These are phyloP conservation scores for Sphaceloma murrayae DNA, from an alignment of 2,329 filamentous ascomycete genomes.

Conservation along the genomic window DNA sequence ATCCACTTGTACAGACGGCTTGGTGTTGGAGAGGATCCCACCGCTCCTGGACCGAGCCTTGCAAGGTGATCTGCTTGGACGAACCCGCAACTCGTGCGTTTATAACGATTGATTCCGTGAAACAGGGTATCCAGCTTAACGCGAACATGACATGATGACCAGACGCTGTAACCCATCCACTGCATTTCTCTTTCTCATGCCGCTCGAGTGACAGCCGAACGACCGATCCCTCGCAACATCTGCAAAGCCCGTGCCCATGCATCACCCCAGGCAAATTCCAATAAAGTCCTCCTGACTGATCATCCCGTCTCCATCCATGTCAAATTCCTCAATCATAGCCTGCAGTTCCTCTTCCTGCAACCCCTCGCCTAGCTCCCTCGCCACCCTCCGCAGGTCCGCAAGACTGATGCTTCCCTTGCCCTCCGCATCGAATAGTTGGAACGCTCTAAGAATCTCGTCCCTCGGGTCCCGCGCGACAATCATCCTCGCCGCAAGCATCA, in stretches of 20 bases:
- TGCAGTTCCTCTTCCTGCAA: conserved; percentile 85
- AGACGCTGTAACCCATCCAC: neutral
- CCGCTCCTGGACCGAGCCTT: conserved; percentile 2
- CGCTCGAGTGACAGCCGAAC: too few species aligned
- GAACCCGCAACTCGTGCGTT: too few species aligned
- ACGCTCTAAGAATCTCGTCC: conserved; percentile 85
- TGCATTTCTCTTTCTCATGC: too few species aligned
- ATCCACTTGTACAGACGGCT: conserved; percentile 60
- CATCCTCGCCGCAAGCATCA: conserved; percentile 63
- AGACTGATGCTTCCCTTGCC: conserved; percentile 85
- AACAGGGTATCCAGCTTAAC: conserved; percentile 12
- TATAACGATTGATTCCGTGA: neutral
- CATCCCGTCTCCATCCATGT: conserved; percentile 82
- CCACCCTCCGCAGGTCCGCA: conserved; percentile 77
- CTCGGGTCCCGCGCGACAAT: conserved; percentile 75
- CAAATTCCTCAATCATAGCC: conserved; percentile 98
- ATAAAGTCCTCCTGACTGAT: conserved; percentile 56
- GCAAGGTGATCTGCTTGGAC: neutral
- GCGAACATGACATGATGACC: conserved; percentile 10
- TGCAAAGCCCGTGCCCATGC: too few species aligned
- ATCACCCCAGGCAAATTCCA: conserved; percentile 49
- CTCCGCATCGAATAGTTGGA: conserved; percentile 85
- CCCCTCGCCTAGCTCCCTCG: conserved; percentile 83
- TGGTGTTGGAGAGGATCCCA: conserved; percentile 9
- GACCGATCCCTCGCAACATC: too few species aligned